Base-by-base conservation (phyloP, 2,329 filamentous ascomycete genomes). In the Aspergillus awamori region DNA sequence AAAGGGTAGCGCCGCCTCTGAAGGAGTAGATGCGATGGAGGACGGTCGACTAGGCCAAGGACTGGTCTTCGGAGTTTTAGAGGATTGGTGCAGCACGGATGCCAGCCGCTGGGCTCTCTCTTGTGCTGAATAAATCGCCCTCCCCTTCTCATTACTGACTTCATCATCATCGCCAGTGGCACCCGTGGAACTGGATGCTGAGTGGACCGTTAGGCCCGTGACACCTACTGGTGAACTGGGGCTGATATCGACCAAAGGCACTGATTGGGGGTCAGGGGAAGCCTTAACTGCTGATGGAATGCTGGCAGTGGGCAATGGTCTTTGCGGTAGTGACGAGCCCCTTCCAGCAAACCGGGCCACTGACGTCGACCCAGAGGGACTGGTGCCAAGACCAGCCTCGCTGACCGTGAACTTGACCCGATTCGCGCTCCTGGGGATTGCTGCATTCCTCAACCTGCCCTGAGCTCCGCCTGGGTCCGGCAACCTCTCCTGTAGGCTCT, bases 401-500 rank as follows among this genome's bases (percentile, higher is more conserved):
- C 66, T 68, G 49, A 69, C 67, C 15, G 69, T 73, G 61, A 73
- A 73, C 53, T 76, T 72, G 61, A 75, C 67, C 57, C 71, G 72
- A 71, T 76, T 77, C 62, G 75, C 64, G 65, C 55, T 69, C 58
- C 70, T 73, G 47, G 71, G 69, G 72, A 74, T 76, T 62, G 74
- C 70, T 67, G 70, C 75, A 77, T 77, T 77, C 75, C 71, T 68
- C 64, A 69, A 63, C 66, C 61, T 75, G 65, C 65, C 66, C 68
- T 72, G 74, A 64, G 69, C 68, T 55, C 63, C 69, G 57, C 58
- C 67, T 45, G 67, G 59, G 54, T 70, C 70, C 52, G 57, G 53
- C 43, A 63, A 63, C 26, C 63, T 61, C 49, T 67, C 66, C 49
- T 64, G 60, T 28, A 58, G 51, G 62, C 55, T 64, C 62, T 72